Conservation (phyloP, 441 rosid genomes). For the Populus tomentosa region DNA sequence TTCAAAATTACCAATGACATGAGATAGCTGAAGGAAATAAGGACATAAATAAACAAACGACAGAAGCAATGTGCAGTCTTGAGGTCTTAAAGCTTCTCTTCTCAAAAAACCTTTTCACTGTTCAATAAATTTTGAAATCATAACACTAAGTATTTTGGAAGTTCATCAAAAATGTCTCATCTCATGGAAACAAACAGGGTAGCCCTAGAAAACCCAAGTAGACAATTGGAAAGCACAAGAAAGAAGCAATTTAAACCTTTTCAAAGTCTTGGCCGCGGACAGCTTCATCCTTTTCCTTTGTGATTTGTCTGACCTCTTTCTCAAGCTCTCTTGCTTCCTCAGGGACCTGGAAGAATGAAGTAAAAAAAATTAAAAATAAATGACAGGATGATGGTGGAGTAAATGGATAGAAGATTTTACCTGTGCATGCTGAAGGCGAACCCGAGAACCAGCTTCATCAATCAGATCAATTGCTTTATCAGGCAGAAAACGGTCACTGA, state of each 20-base stretch:
- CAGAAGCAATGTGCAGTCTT: not conserved
- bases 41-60: not conserved
- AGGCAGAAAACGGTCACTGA: slow-evolving; percentile 95
- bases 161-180: not conserved
- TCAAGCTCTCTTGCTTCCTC: slow-evolving; percentile 99
- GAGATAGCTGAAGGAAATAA: not conserved
- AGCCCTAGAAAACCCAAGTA: not conserved
- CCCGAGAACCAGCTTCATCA: slow-evolving; percentile 99
- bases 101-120: not conserved
- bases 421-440: slow-evolving; percentile 92
- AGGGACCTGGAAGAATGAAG: slow-evolving; percentile 57
- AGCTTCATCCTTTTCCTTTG: slow-evolving; percentile 95
- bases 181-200: not conserved
- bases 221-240: not conserved
- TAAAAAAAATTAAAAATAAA: not conserved
- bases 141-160: not conserved
- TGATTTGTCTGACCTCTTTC: slow-evolving; percentile 87
- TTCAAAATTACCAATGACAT: slow-evolving; percentile 8
- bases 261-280: slow-evolving; percentile 95
- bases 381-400: not conserved
- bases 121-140: not conserved
- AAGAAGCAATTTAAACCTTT: slow-evolving; percentile 43
- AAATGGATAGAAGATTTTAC: slow-evolving; percentile 28
- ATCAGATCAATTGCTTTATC: slow-evolving; percentile 98
- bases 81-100: not conserved